Conservation (phyloP, 2,329 filamentous ascomycete genomes). For the Thyridium curvatum region DNA sequence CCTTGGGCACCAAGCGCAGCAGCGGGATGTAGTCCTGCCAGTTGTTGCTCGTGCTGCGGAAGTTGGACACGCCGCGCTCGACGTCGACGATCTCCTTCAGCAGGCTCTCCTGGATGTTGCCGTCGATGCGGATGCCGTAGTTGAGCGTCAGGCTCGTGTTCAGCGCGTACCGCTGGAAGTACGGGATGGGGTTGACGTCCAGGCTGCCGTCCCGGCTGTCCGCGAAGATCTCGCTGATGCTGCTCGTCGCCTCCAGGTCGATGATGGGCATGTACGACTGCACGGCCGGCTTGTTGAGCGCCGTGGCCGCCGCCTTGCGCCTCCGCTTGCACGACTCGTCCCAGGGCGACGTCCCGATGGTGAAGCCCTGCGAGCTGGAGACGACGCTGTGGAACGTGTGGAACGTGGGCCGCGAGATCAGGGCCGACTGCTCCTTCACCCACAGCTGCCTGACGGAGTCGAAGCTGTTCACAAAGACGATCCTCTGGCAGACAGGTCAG, state of each 20-base stretch:
- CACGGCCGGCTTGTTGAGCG: slow-evolving; percentile 62
- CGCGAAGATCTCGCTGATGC: slow-evolving; percentile 54
- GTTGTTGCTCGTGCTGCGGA: slow-evolving; percentile 74
- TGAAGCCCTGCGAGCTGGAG: slow-evolving; percentile 71
- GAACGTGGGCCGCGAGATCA: slow-evolving; percentile 71
- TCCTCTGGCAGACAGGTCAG: slow-evolving; percentile 49
- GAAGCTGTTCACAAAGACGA: slow-evolving; percentile 75
- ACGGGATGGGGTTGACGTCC: slow-evolving; percentile 65
- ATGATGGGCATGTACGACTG: slow-evolving; percentile 79
- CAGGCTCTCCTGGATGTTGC: slow-evolving; percentile 59
- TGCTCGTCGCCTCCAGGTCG: slow-evolving; percentile 57
- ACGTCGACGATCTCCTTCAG: slow-evolving; percentile 70
- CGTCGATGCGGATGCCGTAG: slow-evolving; percentile 71
- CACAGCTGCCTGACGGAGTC: slow-evolving; percentile 68
- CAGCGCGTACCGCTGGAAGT: slow-evolving; percentile 70
- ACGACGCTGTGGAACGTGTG: slow-evolving; percentile 80
- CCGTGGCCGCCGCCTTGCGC: slow-evolving; percentile 72
- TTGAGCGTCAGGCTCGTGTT: slow-evolving; percentile 74
- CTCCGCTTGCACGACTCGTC: slow-evolving; percentile 73
- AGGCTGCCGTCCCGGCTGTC: slow-evolving; percentile 55
- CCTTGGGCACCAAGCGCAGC: slow-evolving; percentile 56
- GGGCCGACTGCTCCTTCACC: slow-evolving; percentile 71
- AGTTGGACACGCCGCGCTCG: slow-evolving; percentile 69
- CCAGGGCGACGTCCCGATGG: slow-evolving; percentile 79
- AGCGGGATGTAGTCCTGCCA: slow-evolving; percentile 81